Percentiles rank a stretch among this genome's conserved stretches.
Conservation (phyloP, 1,284 basidiomycete species). For the Sporisorium scitamineum region DNA sequence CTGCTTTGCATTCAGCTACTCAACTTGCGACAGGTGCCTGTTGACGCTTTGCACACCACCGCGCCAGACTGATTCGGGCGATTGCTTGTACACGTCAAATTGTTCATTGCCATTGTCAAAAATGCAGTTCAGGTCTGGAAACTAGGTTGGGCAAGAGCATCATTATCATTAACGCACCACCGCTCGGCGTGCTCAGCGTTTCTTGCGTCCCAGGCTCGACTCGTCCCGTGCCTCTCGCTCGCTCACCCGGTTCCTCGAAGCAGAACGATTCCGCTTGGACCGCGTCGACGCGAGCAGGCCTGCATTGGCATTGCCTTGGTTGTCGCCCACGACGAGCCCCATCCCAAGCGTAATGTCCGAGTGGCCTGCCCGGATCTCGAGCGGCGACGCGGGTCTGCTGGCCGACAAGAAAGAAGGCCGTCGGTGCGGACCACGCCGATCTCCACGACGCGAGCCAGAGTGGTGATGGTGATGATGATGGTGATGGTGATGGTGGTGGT, state of each 20-base stretch:
- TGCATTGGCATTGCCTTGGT: constrained; percentile 11
- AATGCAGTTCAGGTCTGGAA: not conserved
- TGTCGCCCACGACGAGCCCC: constrained; percentile 20
- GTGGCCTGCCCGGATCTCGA: constrained; percentile 35
- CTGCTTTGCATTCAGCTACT: not conserved
- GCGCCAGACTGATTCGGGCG: too few species aligned
- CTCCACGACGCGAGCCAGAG: constrained; percentile 25
- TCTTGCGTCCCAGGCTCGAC: constrained; percentile 25
- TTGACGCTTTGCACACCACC: not conserved
- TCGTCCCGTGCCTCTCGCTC: constrained; percentile 20
- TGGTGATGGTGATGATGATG: constrained; percentile 20
- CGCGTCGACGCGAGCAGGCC: constrained; percentile 12
- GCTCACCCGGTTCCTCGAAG: constrained; percentile 23
- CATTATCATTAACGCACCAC: constrained; percentile 9
- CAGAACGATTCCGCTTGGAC: constrained; percentile 34
- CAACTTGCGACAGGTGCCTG: not conserved
- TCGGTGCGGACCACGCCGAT: constrained; percentile 23
- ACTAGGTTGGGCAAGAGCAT: not conserved
- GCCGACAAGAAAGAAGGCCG: constrained; percentile 36
- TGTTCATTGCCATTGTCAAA: not conserved
- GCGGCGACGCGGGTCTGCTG: constrained; percentile 34
- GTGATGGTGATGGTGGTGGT: constrained; percentile 26
- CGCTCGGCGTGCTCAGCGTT: constrained; percentile 17
- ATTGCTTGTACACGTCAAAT: not conserved
- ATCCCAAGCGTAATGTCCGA: constrained; percentile 27